Evolutionary conservation across 208 protist genomes (phyloP), one percentile per base, ranked within the genome.

Genomic region (Leishmania mexicana): DNA sequence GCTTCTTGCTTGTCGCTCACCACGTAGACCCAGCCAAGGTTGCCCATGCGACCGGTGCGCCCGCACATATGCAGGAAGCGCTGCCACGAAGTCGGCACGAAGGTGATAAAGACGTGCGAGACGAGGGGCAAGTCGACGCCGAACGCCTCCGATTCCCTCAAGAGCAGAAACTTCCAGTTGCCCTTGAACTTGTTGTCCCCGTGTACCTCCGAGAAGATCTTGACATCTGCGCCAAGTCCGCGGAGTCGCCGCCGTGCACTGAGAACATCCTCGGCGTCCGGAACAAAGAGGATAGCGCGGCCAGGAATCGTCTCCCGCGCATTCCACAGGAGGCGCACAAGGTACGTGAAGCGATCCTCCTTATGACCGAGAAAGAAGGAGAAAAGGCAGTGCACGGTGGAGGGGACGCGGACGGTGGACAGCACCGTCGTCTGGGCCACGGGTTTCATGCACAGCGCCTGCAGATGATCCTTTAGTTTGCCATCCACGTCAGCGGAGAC

Each of bases 21-120:
- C n/a, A 86, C 89, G 87, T 94, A 96, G 6, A 92, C 94, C 93
- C 94, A 97, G 24, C 94, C 94, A n/a, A 95, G 84, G 83, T 94
- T 96, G 71, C 92, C 92, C 28, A 96, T 81, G 2, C 91, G 87
- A 8, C 90, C 91, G 17, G 89, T 92, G 47, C 92, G 90, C 15
- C 93, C 92, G 73, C 92, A 94, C 94, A 97, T 96, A 85, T 97
- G 94, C 81, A 94, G 86, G 81, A 91, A 94, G 64, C 88, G 86
- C 68, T 90, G 89, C 83, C 89, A 88, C n/a, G 87, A 90, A 31
- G 83, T 81, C 65, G 94, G 94, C 45, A 85, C 86, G 81, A 97
- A 97, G 35, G 88, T 92, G 72, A 97, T 92, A 77, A 97, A 90
- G 28, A 95, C 94, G 79, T 97, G 94, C 31, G 94, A 97, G 40